A percentile compares a stretch with the other conserved stretches of the same genome.
phyloP scores from a whole-genome alignment of 768 basidiomycete genomes.

The Calocera cornea region DNA sequence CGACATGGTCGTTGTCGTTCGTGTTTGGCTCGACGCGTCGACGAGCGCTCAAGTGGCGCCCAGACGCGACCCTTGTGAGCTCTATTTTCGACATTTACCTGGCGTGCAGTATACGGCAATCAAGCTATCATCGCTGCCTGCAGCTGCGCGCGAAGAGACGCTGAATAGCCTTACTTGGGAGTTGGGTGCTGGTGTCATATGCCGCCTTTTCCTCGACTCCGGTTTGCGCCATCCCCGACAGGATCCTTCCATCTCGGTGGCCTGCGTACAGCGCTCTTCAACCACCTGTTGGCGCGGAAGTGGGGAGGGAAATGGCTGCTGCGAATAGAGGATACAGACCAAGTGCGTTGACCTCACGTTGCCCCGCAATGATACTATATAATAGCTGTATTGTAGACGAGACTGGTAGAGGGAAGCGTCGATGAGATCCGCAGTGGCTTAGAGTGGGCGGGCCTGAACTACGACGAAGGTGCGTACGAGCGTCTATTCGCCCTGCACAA shows the following conservation, averaged over 20 bases:
- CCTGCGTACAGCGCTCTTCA: slow-evolving; percentile 85
- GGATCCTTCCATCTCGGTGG: slow-evolving; percentile 91
- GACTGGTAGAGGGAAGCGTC: slow-evolving; percentile 71
- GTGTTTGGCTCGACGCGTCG: not conserved
- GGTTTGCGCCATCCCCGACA: slow-evolving; percentile 96
- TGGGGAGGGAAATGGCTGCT: slow-evolving; percentile 79
- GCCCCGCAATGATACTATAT: not conserved
- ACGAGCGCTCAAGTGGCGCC: not conserved
- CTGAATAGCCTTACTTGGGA: not conserved
- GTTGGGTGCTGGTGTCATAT: not conserved
- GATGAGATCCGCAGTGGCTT: slow-evolving; percentile 64
- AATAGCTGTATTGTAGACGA: slow-evolving; percentile 36
- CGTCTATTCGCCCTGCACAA: not conserved
- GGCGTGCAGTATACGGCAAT: not conserved
- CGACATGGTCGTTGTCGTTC: not conserved
- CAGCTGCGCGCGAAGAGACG: not conserved
- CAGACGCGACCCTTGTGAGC: not conserved
- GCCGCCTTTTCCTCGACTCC: slow-evolving; percentile 34
- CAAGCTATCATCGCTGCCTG: not conserved
- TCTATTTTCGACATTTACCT: not conserved
- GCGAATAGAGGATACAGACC: slow-evolving; percentile 90
- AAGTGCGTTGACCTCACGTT: slow-evolving; percentile 36
- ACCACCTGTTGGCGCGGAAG: slow-evolving; percentile 72
- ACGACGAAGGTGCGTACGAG: slow-evolving; percentile 62
- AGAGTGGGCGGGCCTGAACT: slow-evolving; percentile 82